phyloP scores from a whole-genome alignment of 345 rosid genomes.

The Gossypium sturtianum region DNA sequence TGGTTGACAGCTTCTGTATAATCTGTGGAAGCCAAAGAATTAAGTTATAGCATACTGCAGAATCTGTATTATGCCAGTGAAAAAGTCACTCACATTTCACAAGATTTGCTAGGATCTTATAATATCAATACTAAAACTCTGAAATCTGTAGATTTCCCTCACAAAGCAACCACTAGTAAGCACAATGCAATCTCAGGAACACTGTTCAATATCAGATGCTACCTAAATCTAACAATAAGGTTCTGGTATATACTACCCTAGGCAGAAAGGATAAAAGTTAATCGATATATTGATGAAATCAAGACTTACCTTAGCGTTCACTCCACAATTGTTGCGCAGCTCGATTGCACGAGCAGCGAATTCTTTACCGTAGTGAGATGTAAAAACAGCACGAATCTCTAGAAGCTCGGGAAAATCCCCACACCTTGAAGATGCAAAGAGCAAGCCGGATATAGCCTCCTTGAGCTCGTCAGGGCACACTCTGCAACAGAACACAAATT shows the following conservation, averaged over 20 bases:
- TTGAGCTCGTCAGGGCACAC: constrained; percentile 73
- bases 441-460: constrained; percentile 69
- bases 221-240: neutral
- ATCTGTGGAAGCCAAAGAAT: constrained; percentile 30
- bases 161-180: constrained; percentile 1
- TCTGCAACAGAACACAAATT: constrained; percentile 21
- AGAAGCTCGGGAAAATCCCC: constrained; percentile 94
- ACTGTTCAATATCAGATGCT: neutral
- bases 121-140: neutral
- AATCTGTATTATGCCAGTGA: neutral
- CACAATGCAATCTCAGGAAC: neutral
- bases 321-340: constrained; percentile 70
- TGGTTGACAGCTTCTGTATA: constrained; percentile 49
- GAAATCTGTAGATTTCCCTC: neutral
- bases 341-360: constrained; percentile 68
- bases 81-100: neutral
- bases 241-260: neutral
- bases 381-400: constrained; percentile 58
- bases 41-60: neutral
- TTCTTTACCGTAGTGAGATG: constrained; percentile 72
- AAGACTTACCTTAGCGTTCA: constrained; percentile 47
- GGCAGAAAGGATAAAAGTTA: neutral
- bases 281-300: neutral
- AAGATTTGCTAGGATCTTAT: neutral
- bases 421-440: constrained; percentile 69